Evolutionary conservation across 164 flowering plant species (phyloP), one percentile per base, ranked within the genome.

Genomic region (Tetracentron sinense): DNA sequence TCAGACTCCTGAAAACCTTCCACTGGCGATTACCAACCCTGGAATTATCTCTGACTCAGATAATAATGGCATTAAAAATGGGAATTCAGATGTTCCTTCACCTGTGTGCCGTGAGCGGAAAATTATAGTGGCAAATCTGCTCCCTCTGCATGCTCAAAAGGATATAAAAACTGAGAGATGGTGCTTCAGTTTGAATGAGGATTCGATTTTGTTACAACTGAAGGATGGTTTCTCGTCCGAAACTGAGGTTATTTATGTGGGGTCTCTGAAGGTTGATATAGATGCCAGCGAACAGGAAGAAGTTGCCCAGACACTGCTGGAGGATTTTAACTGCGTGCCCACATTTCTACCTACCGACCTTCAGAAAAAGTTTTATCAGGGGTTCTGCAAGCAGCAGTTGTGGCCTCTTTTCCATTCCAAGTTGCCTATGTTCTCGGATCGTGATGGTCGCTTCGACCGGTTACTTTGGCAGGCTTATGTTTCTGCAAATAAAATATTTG

Each of bases 21-120:
- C 94, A 15, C 61, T 81, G 56, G 81, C 88, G 56, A 80, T 83
- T 81, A 86, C 88, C 27, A 71, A 66, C 58, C 85, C 88, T 56
- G 97, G 92, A 54, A 79, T 86, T 26, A 81, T 90, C 31, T 71
- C 92, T 54, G 87, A 90, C 27, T 15, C 75, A 23, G 88, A 85
- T 65, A 75, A 75, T 42, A 69, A 59, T 70, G 74, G 62, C 31
- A 72, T 64, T 59, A 63, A 55, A 56, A 79, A 80, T 74, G 83
- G 62, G 23, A 85, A 79, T 64, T 75, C 85, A 51, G 84, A 82
- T 65, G 66, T 57, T 54, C 52, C 60, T n/a, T 46, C 68, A 5
- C 29, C 68, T 64, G 54, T 42, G n/a, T 59, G 22, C 19, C 61
- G 68, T 29, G 63, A 66, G 57, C 33, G 63, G 57, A 58, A 51